Evolutionary conservation across 2,329 filamentous ascomycete species (phyloP).

Genomic region (Pseudocercospora vitis): DNA sequence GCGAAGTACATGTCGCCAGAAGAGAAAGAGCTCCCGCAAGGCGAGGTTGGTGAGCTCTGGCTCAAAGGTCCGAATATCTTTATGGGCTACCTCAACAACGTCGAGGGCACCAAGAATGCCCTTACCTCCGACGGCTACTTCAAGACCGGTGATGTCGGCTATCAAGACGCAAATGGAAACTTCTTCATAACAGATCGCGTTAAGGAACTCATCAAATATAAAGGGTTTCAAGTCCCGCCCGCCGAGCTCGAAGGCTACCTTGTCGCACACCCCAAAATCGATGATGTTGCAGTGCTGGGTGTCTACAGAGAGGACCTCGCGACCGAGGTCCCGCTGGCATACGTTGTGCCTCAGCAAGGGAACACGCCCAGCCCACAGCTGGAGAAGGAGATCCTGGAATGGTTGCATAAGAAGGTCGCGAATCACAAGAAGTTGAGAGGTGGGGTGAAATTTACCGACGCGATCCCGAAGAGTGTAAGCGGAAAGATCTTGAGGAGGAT

Average conservation of each 20-base stretch:
- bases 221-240: constrained; percentile 25
- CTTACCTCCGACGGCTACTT: constrained; percentile 79
- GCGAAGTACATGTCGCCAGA: constrained; percentile 72
- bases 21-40: constrained; percentile 69
- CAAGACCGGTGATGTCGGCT: constrained; percentile 82
- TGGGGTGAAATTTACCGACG: constrained; percentile 65
- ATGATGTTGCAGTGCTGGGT: constrained; percentile 49
- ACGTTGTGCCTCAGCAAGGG: constrained; percentile 50
- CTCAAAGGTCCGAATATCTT: constrained; percentile 79
- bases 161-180: constrained; percentile 72
- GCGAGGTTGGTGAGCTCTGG: constrained; percentile 73
- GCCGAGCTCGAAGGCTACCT: constrained; percentile 49
- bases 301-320: constrained; percentile 49
- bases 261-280: constrained; percentile 43
- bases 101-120: constrained; percentile 66
- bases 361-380: constrained; percentile 31
- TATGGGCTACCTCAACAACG: constrained; percentile 81
- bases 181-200: constrained; percentile 87
- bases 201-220: constrained; percentile 64
- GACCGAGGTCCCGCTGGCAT: constrained; percentile 60
- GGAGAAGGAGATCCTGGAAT: constrained; percentile 55
- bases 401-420: constrained; percentile 66
- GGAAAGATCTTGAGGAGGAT: constrained; percentile 71
- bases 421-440: constrained; percentile 55
- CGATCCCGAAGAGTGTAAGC: constrained; percentile 70